Base-by-base conservation (phyloP, 805 yeast species). In the Isabelozyma rhagii region DNA sequence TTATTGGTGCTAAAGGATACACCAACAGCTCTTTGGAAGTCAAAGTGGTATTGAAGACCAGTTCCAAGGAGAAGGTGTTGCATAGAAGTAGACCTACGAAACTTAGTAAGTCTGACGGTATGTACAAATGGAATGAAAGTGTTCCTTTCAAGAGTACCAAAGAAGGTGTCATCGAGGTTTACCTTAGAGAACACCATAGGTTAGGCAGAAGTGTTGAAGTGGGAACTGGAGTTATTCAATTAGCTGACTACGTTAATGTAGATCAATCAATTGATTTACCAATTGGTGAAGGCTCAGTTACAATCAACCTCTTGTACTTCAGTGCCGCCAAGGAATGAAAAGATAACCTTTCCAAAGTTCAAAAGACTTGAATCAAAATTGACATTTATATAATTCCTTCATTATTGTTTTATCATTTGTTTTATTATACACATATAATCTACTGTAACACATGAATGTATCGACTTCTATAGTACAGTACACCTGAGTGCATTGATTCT, bases 121-220 rank as follows among this genome's bases (percentile, higher is more conserved):
- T 59, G 1, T 71, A 74, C 45, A 70, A 64, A 49, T 84, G 86
- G 82, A 77, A 82, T 51, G 97, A 89, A 61, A 72, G 83, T 17
- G 73, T 79, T 51, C 75, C 84, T 4, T 87, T 92, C 72, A 83
- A 80, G 59, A 84, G 93, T 5, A 74, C 85, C 4, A 67, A 83
- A 4, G 85, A 80, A 9, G 84, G 85, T 3, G 77, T 72, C 48
- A 59, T 92, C 41, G 70, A 81, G 3, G 80, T 93, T 59, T 74
- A 76, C 40, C 80, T 89, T 27, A 74, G 81, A 41, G 82, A 84
- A 34, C 87, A 81, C 60, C 94, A 88, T 63, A 78, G 82, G 2
- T 78, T 92, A 57, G 91, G 96, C 39, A 84, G 85, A 60, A 85
- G 81, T 56, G 71, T 73, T 27, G 87, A 81, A 49, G 48, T 90